Evolutionary conservation across 148 eudicot species (phyloP).

Genomic region (Diospyros lotus): DNA sequence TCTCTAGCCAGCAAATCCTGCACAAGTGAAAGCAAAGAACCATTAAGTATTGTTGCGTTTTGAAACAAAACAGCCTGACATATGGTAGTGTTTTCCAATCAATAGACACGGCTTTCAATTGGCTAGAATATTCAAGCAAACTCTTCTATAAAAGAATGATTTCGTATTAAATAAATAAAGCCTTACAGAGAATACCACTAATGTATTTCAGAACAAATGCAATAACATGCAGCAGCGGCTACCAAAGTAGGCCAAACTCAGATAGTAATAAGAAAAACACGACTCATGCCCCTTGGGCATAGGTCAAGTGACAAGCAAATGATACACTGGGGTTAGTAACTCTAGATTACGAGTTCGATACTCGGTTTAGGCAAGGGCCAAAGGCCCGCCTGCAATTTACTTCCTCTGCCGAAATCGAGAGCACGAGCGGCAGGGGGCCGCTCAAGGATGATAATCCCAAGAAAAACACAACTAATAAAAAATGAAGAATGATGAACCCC

Average conservation of each 20-base stretch:
- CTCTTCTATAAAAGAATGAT: neutral
- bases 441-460: too few species aligned
- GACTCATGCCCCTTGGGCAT: too few species aligned
- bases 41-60: neutral
- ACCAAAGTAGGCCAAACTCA: neutral
- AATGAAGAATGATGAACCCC: neutral
- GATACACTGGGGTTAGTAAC: too few species aligned
- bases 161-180: neutral
- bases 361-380: too few species aligned
- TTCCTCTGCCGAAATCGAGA: too few species aligned
- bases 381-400: too few species aligned
- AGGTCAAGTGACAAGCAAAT: too few species aligned
- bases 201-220: neutral
- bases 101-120: conserved; percentile 2
- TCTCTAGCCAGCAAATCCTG: conserved; percentile 40
- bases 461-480: too few species aligned
- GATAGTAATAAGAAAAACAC: neutral
- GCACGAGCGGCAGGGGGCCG: too few species aligned
- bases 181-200: too few species aligned
- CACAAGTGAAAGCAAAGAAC: conserved; percentile 2
- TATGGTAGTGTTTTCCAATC: neutral
- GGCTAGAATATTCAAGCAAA: conserved; percentile 4
- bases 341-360: too few species aligned
- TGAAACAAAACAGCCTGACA: neutral
- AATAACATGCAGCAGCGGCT: neutral